These are phyloP conservation scores for Tricholomella constricta DNA, from an alignment of 768 basidiomycete genomes.

Conservation along the genomic window DNA sequence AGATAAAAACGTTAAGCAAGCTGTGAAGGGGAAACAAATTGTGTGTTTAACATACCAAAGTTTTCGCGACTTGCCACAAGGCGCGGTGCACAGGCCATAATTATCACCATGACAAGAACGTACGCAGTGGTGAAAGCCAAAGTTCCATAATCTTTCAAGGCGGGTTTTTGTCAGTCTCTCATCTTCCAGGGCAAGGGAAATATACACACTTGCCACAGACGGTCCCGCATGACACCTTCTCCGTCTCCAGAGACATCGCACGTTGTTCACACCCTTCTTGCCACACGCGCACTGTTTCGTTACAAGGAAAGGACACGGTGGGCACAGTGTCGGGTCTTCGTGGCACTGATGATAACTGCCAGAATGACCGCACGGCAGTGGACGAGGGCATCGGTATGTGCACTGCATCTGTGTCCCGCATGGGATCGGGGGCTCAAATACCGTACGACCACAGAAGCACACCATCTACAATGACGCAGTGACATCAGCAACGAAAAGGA, in stretches of 20 bases:
- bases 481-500: constrained; percentile 1
- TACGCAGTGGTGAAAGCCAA: constrained; percentile 90
- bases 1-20: too few species aligned
- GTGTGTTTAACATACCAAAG: too few species aligned
- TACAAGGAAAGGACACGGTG: constrained; percentile 84
- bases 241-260: constrained; percentile 78
- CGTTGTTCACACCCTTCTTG: constrained; percentile 76
- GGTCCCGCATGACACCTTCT: constrained; percentile 84
- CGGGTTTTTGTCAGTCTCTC: neutral
- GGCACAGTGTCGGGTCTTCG: constrained; percentile 67
- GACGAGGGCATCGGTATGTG: constrained; percentile 72
- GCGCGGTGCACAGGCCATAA: constrained; percentile 75
- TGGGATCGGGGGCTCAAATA: constrained; percentile 84
- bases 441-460: constrained; percentile 85
- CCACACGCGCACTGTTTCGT: constrained; percentile 86
- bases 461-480: constrained; percentile 47
- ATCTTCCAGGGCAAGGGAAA: neutral
- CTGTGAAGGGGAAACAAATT: too few species aligned
- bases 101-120: constrained; percentile 79
- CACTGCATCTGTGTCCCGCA: constrained; percentile 85
- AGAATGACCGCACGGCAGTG: constrained; percentile 82
- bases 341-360: constrained; percentile 82
- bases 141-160: constrained; percentile 58
- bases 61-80: constrained; percentile 86
- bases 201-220: constrained; percentile 70